Evolutionary conservation across 305 asterid genomes (phyloP).

Genomic region (Rubia tinctorum): DNA sequence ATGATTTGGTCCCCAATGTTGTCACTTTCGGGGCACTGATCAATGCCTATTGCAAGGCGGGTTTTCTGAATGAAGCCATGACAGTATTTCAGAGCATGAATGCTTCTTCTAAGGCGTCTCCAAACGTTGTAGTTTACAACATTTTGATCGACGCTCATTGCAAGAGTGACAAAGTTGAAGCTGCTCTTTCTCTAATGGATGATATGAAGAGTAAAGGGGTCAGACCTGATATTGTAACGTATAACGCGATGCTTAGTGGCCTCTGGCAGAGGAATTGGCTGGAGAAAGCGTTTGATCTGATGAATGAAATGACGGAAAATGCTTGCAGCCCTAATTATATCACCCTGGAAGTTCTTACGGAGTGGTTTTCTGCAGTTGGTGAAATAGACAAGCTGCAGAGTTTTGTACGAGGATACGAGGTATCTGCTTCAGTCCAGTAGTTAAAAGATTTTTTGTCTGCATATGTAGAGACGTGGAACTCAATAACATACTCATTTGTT

Average conservation of each 20-base stretch:
- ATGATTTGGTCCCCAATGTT: slow-evolving; percentile 60
- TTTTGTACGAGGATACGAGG: slow-evolving; percentile 50
- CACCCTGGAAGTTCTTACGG: slow-evolving; percentile 73
- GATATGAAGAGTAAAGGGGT: slow-evolving; percentile 67
- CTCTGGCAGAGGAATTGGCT: slow-evolving; percentile 49
- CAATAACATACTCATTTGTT: slow-evolving; percentile 3
- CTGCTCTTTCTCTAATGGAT: slow-evolving; percentile 55
- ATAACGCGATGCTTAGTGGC: slow-evolving; percentile 72
- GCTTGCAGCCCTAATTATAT: slow-evolving; percentile 70
- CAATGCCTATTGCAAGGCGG: slow-evolving; percentile 55
- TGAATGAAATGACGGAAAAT: slow-evolving; percentile 71
- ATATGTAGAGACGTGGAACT: neutral
- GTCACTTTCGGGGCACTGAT: slow-evolving; percentile 78
- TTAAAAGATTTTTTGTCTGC: neutral
- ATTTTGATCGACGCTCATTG: slow-evolving; percentile 61
- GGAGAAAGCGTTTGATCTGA: slow-evolving; percentile 53
- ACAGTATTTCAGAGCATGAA: slow-evolving; percentile 49
- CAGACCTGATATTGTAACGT: slow-evolving; percentile 60
- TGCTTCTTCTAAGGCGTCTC: slow-evolving; percentile 41
- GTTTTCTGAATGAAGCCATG: slow-evolving; percentile 59
- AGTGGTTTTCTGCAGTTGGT: slow-evolving; percentile 77
- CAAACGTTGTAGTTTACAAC: slow-evolving; percentile 70
- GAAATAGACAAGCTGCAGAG: slow-evolving; percentile 49
- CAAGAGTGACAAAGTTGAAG: slow-evolving; percentile 62
- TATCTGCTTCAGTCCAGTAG: slow-evolving; percentile 34